phyloP scores from a whole-genome alignment of 139 green algal genomes.

The Spirogloea muscicola region DNA sequence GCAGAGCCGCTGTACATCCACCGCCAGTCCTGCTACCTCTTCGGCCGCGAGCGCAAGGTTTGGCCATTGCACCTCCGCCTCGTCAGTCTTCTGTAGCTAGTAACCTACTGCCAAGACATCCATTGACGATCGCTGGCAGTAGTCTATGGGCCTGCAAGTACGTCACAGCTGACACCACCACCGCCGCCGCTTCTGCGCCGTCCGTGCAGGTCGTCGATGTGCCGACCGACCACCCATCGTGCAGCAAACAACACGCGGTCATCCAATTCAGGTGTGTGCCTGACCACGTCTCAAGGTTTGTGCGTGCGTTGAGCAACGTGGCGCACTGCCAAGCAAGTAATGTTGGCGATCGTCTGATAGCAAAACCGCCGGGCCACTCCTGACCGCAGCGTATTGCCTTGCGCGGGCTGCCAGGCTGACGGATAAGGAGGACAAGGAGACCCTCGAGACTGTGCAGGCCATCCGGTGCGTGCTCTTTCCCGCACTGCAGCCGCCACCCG shows the following conservation, averaged over 20 bases:
- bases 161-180: background rate
- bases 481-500: no score
- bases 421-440: no score
- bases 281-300: no score
- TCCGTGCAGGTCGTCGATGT: slow-evolving; percentile 71
- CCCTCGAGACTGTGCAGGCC: no score
- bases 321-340: no score
- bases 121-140: background rate
- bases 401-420: no score
- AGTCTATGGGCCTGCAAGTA: background rate
- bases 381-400: no score
- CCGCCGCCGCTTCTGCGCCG: background rate
- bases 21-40: slow-evolving; percentile 72
- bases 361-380: no score
- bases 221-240: slow-evolving; percentile 89
- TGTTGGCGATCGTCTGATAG: no score
- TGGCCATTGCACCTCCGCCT: background rate
- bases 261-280: slow-evolving; percentile 45
- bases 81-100: background rate
- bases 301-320: no score
- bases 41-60: slow-evolving; percentile 77
- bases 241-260: slow-evolving; percentile 96
- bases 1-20: slow-evolving; percentile 68
- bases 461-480: no score
- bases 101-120: background rate